Base-by-base conservation (phyloP, 1,139 yeast species). In the Yamadazyma triangularis region DNA sequence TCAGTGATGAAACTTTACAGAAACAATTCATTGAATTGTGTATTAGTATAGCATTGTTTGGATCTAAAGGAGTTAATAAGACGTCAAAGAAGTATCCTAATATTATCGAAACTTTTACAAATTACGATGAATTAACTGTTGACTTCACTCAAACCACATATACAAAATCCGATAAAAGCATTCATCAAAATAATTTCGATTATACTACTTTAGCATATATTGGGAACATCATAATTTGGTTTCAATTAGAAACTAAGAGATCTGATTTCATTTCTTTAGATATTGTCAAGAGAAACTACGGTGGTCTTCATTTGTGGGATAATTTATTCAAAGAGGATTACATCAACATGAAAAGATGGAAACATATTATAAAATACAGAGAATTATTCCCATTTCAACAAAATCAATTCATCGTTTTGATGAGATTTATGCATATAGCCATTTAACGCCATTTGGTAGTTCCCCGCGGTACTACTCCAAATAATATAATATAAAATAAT, bases 251-350 rank as follows among this genome's bases (percentile, higher is more conserved):
- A 35, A 8, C n/a, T 10, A 13, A 14, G 6, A 4, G 6, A 12
- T 10, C 10, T 4, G 9, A 18, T 6, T 18, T 7, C 9, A 18
- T 18, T 18, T 26, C 21, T 8, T 26, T 32, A 4, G 35, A 42
- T 57, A 56, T 38, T 38, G 46, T 63, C 15, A 49, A 50, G 33
- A 47, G 48, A 8, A 45, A 49, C 22, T 48, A 66, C 20, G 73
- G 73, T n/a, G 73, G 73, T 0, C 53, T 47, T 37, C 66, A 64
- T 41, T 54, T 67, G 32, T 67, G 73, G 73, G 72, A 66, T 45
- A 56, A 62, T 26, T 48, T 66, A 32, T 55, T 54, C 31, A 56
- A 64, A 34, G 61, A 60, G 35, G 50, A 56, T 19, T 47, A 58
- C 7, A 64, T 66, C 50, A 65, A 64, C 38, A 53, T 66, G 31